Percentiles rank a stretch among this genome's conserved stretches.
Conservation (phyloP, 805 yeast genomes). For the Henningerozyma blattae region DNA sequence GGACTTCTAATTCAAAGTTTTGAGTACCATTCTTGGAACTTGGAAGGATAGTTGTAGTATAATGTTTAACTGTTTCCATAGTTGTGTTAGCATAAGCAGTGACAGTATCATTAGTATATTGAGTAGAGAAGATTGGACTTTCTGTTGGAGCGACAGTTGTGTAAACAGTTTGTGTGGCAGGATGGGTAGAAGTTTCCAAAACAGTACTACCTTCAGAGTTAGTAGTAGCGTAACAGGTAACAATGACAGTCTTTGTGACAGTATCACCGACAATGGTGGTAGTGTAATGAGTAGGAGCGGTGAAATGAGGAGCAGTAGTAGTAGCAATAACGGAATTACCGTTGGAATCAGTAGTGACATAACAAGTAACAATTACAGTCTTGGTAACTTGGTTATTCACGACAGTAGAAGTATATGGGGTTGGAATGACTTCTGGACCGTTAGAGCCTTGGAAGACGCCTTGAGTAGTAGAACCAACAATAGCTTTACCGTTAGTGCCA, state of each 20-base stretch:
- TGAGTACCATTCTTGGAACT: too few relatives aligned
- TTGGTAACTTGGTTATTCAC: neutral
- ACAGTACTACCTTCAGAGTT: neutral
- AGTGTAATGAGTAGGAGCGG: neutral
- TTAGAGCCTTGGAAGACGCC: neutral
- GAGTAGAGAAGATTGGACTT: too few relatives aligned
- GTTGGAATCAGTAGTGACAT: neutral
- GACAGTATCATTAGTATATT: neutral
- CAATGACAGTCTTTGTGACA: neutral
- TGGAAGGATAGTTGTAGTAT: too few relatives aligned
- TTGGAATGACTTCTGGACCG: neutral
- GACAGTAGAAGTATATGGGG: neutral
- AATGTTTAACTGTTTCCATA: too few relatives aligned
- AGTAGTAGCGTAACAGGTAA: neutral
- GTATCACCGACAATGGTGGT: neutral
- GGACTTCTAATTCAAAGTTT: too few relatives aligned
- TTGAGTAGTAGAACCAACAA: neutral
- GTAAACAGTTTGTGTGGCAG: neutral
- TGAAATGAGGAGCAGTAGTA: neutral
- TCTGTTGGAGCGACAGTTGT: too few relatives aligned
- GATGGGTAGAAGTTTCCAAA: neutral
- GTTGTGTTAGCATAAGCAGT: neutral
- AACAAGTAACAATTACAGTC: neutral
- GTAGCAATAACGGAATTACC: neutral
- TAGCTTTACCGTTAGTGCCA: neutral